Evolutionary conservation across 176 grass and related monocot genomes (phyloP).

Genomic region (Tillandsia leiboldiana): DNA sequence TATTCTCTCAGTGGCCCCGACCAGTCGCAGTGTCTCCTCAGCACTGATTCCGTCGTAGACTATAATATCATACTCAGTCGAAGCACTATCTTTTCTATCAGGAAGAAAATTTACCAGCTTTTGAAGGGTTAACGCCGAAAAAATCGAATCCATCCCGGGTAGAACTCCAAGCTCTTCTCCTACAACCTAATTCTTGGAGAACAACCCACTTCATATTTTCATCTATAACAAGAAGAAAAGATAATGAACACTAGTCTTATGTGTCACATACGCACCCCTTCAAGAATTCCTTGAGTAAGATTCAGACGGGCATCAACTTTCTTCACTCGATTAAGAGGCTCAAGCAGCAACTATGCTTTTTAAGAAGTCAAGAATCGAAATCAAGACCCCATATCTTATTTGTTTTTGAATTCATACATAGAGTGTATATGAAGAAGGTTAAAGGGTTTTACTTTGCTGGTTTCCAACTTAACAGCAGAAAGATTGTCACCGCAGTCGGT

Average conservation of each 20-base stretch:
- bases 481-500: constrained; percentile 41
- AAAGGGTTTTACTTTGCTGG: constrained; percentile 57
- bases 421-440: not conserved
- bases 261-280: constrained; percentile 42
- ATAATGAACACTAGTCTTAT: constrained; percentile 1
- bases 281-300: constrained; percentile 84
- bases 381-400: not conserved
- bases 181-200: constrained; percentile 67
- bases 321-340: constrained; percentile 73
- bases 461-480: constrained; percentile 65
- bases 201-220: constrained; percentile 26
- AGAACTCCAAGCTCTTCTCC: constrained; percentile 89
- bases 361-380: not conserved
- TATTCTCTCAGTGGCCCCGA: constrained; percentile 69
- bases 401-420: not conserved
- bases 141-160: constrained; percentile 72
- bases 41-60: constrained; percentile 76
- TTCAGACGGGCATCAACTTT: constrained; percentile 69
- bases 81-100: constrained; percentile 33
- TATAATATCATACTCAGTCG: constrained; percentile 62
- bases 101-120: constrained; percentile 68
- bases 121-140: constrained; percentile 59
- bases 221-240: constrained; percentile 4
- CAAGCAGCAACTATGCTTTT: constrained; percentile 62
- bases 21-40: constrained; percentile 59